Evolutionary conservation across 2,329 filamentous ascomycete species (phyloP).

Genomic region (Phaeosphaeriaceae sp.): DNA sequence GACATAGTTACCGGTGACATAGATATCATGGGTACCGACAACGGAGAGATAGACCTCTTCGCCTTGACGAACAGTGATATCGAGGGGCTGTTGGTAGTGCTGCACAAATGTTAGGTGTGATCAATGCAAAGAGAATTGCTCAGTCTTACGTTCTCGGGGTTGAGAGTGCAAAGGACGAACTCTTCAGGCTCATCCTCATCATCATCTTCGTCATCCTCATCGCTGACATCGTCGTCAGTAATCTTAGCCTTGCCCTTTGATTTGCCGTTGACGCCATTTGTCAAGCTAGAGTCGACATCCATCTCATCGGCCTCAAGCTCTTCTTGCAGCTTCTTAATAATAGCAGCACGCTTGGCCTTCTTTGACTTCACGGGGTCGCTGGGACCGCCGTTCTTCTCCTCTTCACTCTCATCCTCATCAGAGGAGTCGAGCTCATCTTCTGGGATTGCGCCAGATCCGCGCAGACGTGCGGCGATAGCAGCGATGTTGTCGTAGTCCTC

Average conservation of each 20-base stretch:
- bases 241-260: slow-evolving; percentile 63
- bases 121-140: slow-evolving; percentile 30
- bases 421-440: slow-evolving; percentile 47
- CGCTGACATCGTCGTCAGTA: slow-evolving; percentile 77
- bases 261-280: slow-evolving; percentile 61
- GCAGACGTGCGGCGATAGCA: slow-evolving; percentile 45
- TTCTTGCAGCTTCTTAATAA: slow-evolving; percentile 77
- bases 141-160: slow-evolving; percentile 80
- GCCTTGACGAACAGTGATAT: slow-evolving; percentile 87
- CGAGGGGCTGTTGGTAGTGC: slow-evolving; percentile 94
- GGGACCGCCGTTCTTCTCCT: slow-evolving; percentile 84
- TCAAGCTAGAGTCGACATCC: slow-evolving; percentile 65
- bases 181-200: slow-evolving; percentile 75
- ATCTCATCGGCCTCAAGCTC: slow-evolving; percentile 73
- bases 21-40: slow-evolving; percentile 85
- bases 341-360: slow-evolving; percentile 80
- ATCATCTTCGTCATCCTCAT: slow-evolving; percentile 51
- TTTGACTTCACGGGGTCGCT: slow-evolving; percentile 90
- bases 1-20: slow-evolving; percentile 95
- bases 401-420: slow-evolving; percentile 64
- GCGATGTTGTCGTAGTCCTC: slow-evolving; percentile 55
- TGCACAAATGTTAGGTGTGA: slow-evolving; percentile 53
- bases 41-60: slow-evolving; percentile 94
- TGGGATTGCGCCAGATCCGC: slow-evolving; percentile 42
- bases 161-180: slow-evolving; percentile 93